These are phyloP conservation scores for Fusarium sp. DNA, from an alignment of 2,329 filamentous ascomycete species.

Conservation along the genomic window DNA sequence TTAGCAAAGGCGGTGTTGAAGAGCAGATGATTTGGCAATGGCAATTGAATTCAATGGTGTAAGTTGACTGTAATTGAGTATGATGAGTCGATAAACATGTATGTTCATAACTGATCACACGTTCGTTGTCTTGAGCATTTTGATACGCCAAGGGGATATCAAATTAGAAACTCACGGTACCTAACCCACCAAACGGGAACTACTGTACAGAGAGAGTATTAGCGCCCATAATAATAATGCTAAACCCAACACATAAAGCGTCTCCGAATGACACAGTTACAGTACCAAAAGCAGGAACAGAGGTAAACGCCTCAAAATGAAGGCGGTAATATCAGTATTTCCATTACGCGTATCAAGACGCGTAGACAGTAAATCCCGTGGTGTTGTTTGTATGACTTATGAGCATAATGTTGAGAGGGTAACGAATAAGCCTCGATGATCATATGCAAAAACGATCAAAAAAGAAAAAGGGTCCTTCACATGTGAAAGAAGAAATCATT, in stretches of 20 bases:
- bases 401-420: slow-evolving; percentile 6
- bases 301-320: slow-evolving; percentile 1
- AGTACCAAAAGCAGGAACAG: background rate
- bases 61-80: background rate
- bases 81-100: background rate
- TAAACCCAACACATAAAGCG: slow-evolving; percentile 21
- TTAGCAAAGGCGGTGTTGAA: slow-evolving; percentile 28
- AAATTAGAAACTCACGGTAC: slow-evolving; percentile 18
- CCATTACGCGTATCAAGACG: slow-evolving; percentile 26
- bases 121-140: background rate
- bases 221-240: slow-evolving; percentile 19
- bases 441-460: slow-evolving; percentile 13
- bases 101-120: background rate
- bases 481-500: slow-evolving; percentile 26
- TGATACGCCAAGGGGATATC: slow-evolving; percentile 10
- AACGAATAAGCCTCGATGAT: slow-evolving; percentile 16
- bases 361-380: slow-evolving; percentile 22
- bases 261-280: slow-evolving; percentile 9
- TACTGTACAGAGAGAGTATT: background rate
- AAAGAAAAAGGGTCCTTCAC: slow-evolving; percentile 32
- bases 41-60: background rate
- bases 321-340: background rate
- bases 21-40: slow-evolving; percentile 9
- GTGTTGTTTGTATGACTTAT: slow-evolving; percentile 8
- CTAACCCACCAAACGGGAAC: slow-evolving; percentile 22